Conservation (phyloP, 2,329 filamentous ascomycete species). For the Neocatenulostroma microsporum region DNA sequence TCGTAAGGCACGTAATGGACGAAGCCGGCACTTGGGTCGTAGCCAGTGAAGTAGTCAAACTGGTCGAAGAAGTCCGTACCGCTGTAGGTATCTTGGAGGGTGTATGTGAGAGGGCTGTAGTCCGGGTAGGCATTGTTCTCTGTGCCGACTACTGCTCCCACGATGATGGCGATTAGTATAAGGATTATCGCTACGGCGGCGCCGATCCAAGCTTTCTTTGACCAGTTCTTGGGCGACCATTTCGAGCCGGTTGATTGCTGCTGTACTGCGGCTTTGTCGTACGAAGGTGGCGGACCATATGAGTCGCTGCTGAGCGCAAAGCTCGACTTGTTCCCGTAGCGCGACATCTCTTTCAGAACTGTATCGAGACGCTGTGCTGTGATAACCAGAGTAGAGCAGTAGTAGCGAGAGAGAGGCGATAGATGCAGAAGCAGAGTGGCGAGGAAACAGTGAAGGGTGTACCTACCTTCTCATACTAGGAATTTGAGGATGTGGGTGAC, state of each 20-base stretch:
- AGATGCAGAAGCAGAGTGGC: no score
- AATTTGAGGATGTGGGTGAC: no score
- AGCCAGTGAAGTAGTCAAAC: slow-evolving; percentile 42
- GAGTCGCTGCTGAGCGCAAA: neutral
- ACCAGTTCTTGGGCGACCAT: slow-evolving; percentile 22
- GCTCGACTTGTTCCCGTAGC: neutral
- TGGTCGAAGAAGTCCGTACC: slow-evolving; percentile 42
- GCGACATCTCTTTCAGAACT: no score
- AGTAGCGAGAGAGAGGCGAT: no score
- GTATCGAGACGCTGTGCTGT: no score
- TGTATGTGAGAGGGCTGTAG: slow-evolving; percentile 22
- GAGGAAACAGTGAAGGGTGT: no score
- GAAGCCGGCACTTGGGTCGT: slow-evolving; percentile 44
- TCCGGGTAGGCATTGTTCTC: slow-evolving; percentile 20
- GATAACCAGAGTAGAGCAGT: no score
- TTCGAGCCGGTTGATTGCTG: slow-evolving; percentile 14
- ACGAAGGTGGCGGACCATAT: no score
- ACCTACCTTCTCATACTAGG: no score
- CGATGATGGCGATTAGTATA: slow-evolving; percentile 19
- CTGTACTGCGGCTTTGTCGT: slow-evolving; percentile 4
- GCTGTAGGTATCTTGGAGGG: slow-evolving; percentile 28
- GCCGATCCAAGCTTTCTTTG: slow-evolving; percentile 14
- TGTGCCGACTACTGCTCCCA: slow-evolving; percentile 22
- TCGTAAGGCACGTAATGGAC: slow-evolving; percentile 38
- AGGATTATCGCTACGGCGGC: slow-evolving; percentile 12